Evolutionary conservation across 1,284 basidiomycete species (phyloP), one percentile per base, ranked within the genome.

Genomic region (Tranzscheliella williamsii): DNA sequence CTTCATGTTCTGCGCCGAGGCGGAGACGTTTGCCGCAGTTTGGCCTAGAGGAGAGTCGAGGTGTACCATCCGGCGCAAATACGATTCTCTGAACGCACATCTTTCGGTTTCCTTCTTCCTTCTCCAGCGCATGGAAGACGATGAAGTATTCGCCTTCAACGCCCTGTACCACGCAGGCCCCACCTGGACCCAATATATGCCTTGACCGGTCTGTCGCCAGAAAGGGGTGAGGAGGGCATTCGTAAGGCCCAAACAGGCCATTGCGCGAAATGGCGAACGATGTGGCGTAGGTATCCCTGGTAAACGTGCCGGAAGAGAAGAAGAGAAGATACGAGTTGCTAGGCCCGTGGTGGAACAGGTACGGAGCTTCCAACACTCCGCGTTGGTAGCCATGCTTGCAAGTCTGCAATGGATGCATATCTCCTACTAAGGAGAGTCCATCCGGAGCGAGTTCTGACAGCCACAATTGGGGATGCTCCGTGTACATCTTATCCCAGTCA

Each of bases 291-390:
- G 54, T 50, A 18, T 48, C 47, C 4, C 65, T 68, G 32, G 51
- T 51, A 38, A 63, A 71, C 3, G 65, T 66, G 18, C 68, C 68
- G 3, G 50, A 52, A 13, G 65, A 66, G 47, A 63, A 71, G 47
- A 71, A 71, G 39, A 69, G 69, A 32, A 58, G 39, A 43, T 71
- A 71, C 23, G 62, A 45, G n/a, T 54, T 43, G 40, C 43, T 57
- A 4, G 50, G 42, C 2, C 35, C 22, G 31, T 69, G 66, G 38
- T 61, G 52, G 33, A 54, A 41, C 22, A 71, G 56, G 45, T 71
- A 71, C 1, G 69, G 69, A 3, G 66, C 67, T 45, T 71, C 66
- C 33, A 71, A 36, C 4, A 71, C 42, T 18, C 55, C 52, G 24
- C 44, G 22, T 26, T 71, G 69, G 32, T 61, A 69, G 7, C 24